Base-by-base conservation (phyloP, 2,329 filamentous ascomycete species). In the Paraphoma chrysanthemicola region DNA sequence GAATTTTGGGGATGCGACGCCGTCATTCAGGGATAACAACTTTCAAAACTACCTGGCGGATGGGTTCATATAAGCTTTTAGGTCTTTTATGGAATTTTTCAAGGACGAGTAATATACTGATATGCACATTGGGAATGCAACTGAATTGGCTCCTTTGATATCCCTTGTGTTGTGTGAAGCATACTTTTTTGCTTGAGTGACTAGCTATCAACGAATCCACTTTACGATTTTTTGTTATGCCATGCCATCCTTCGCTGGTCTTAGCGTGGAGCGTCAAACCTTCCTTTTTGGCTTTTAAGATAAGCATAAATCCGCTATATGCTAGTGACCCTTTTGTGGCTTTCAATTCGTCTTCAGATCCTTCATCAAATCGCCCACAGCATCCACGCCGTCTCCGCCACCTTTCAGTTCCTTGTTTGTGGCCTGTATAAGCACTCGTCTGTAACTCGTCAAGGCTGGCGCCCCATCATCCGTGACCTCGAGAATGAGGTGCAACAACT, bases 401-500 rank as follows among this genome's bases (percentile, higher is more conserved):
- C 71, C 71, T 30, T 46, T 67, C 42, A 74, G 52, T 11, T 73
- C 66, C 44, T 69, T 73, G 45, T 75, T 74, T 9, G 66, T 72
- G 6, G 47, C 68, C 56, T 77, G 74, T 8, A 80, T 70, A 47
- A 80, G 61, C 16, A 84, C 71, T 12, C 83, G 67, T 50, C 79
- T 76, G 68, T 85, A 85, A 47, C 74, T 80, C 33, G 79, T 83
- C 62, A 85, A 66, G 7, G 71, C 67, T 17, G 79, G 79, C 3
- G 68, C 70, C 1, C 81, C 82, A 17, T 72, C 66, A 52, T 83
- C 79, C 7, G 70, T 79, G 4, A 84, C 81, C 59, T 83, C 80
- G 1, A 85, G 71, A 28, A 85, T 79, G 39, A 84, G 57, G 67
- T 84, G 82, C 59, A 83, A 70, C 43, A 78, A 58, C 66, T 83